Base-by-base conservation (phyloP, 2,329 filamentous ascomycete genomes). In the Beauveria brongniartii region DNA sequence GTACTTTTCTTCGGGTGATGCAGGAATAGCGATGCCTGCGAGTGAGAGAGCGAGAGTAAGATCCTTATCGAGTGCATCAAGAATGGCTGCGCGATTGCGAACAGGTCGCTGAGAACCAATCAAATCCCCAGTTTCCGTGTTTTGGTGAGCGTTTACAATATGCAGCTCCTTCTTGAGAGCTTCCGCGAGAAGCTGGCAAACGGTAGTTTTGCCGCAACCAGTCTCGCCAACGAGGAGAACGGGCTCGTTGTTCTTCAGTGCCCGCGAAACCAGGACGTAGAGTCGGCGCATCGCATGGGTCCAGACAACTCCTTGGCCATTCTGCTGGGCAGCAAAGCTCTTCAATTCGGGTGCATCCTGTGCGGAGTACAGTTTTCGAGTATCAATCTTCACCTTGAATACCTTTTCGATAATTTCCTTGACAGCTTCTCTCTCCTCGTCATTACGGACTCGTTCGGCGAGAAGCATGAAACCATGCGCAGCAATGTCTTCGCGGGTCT, bases 111-210 rank as follows among this genome's bases (percentile, higher is more conserved):
- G 94, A 3, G 94, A 94, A 65, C 94, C 94, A 65, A 99, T 97
- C 12, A 99, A 80, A 73, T 99, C 94, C 18, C 94, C 93, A 0
- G 95, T 97, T 72, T 99, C 95, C 0, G 94, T 92, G 66, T 99
- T 99, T 67, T 97, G 93, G 73, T 99, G 95, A 3, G 95, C 94
- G 70, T 99, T 99, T 69, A 99, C 88, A 67, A 93, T 94, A 66
- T 92, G 87, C 44, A 99, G 78, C 64, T 90, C 79, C 68, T 88
- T 91, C 18, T 80, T 78, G 64, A 91, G 82, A 4, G 90, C 88
- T 69, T 96, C 89, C 3, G 94, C 92, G 58, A 97, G 82, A 70
- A 96, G 82, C 72, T 99, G 94, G 66, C 91, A 95, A 7, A 99
- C 90, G 2, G 93, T 97, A 0, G 94, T 99, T 77, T 99, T 99